Base-by-base conservation (phyloP, 768 basidiomycete genomes). In the Phylloporus arenicola region DNA sequence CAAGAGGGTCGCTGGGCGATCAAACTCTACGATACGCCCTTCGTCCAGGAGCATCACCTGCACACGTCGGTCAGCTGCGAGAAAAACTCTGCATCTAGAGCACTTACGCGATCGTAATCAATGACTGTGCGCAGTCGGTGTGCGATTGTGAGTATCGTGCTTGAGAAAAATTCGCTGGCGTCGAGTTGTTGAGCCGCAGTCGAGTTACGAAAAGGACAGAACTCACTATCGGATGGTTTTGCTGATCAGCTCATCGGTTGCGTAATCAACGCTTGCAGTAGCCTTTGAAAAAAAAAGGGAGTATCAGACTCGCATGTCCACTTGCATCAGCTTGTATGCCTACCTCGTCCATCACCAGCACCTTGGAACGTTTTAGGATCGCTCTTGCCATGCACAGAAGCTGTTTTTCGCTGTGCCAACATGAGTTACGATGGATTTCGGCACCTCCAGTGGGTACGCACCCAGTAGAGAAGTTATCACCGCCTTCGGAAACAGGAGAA, bases 401-500 rank as follows among this genome's bases (percentile, higher is more conserved):
- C 65, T 92, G 89, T 59, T 88, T 90, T 69, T 91, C 86, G 29
- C 84, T 83, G 39, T 11, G 49, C 47, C 17, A 9, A 34, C 25
- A 17, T 58, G 37, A 64, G 47, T n/a, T 5, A 37, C 22, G 20
- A 16, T 8, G 27, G 17, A 20, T 12, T 11, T 40, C 19, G 8
- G n/a, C 25, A 29, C n/a, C 30, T 10, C 34, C 44, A 11, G 24
- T 2, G 45, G 38, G 46, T 2, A 63, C 75, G 41, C 50, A 86
- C 85, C 87, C 88, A 7, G 87, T 86, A 0, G 87, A 90, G 64
- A 93, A 92, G 70, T 92, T 94, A 17, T 94, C 92, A 16, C 88
- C 89, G 1, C 86, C 88, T 70, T 93, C 90, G 1, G 84, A 84
- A 3, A 90, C 86, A 8, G 75, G 57, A 0, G 82, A 85, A 53